A percentile compares a stretch with the other conserved stretches of the same genome.
phyloP scores from a whole-genome alignment of 768 basidiomycete genomes.

The Russula earlei region DNA sequence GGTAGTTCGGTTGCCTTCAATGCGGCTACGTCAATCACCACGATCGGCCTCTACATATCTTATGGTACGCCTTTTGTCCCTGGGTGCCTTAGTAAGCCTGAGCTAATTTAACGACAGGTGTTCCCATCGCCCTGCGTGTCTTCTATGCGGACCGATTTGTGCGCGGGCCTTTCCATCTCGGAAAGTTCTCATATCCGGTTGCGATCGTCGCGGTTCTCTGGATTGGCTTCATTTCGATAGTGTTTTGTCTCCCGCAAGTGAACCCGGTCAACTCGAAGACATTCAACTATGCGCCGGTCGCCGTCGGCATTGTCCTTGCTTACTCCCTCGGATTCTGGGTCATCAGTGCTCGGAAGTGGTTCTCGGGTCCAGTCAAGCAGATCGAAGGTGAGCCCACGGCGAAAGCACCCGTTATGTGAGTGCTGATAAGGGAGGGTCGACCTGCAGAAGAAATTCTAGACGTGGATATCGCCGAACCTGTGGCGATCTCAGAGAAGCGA shows the following conservation, averaged over 20 bases:
- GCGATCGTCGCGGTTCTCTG: conserved; percentile 49
- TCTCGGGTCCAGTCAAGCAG: conserved; percentile 59
- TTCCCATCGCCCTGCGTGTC: conserved; percentile 62
- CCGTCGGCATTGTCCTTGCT: conserved; percentile 59
- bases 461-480: conserved; percentile 38
- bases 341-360: conserved; percentile 63
- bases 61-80: conserved; percentile 38
- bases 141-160: conserved; percentile 49
- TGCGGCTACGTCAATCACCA: conserved; percentile 50
- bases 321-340: conserved; percentile 66
- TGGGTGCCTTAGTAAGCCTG: not conserved
- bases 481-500: conserved; percentile 16
- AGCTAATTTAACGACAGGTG: conserved; percentile 30
- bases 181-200: conserved; percentile 50
- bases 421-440: not conserved
- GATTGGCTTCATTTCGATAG: conserved; percentile 66
- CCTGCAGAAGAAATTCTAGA: conserved; percentile 39
- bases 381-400: conserved; percentile 29
- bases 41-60: conserved; percentile 68
- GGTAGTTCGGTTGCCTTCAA: conserved; percentile 64
- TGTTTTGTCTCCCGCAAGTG: conserved; percentile 61
- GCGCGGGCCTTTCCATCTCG: conserved; percentile 66
- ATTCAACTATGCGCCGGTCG: conserved; percentile 67
- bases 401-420: not conserved
- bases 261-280: conserved; percentile 66